Conservation (phyloP, 1,284 basidiomycete species). For the Baeospora myosura region DNA sequence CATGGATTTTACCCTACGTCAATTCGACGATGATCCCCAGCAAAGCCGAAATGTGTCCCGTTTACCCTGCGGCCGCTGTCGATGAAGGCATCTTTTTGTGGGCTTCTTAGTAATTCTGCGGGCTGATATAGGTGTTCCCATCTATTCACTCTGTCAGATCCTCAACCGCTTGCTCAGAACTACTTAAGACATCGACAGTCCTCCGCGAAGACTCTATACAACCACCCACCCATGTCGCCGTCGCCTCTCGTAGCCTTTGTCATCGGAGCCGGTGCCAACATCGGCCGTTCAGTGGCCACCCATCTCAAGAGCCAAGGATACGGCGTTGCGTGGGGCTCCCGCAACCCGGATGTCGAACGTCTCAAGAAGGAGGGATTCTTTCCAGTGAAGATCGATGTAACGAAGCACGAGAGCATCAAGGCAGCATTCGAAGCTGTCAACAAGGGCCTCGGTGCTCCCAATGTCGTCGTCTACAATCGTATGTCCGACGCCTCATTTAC, state of each 20-base stretch:
- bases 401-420: slow-evolving; percentile 15
- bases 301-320: slow-evolving; percentile 10
- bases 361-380: slow-evolving; percentile 14
- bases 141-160: no score
- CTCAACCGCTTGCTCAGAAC: no score
- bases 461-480: slow-evolving; percentile 25
- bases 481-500: background rate
- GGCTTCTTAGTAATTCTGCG: no score
- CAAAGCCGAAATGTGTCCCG: no score
- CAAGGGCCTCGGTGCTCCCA: slow-evolving; percentile 20
- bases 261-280: slow-evolving; percentile 7
- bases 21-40: no score
- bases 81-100: no score
- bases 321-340: slow-evolving; percentile 10
- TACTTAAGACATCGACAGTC: no score
- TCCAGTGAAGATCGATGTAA: slow-evolving; percentile 18
- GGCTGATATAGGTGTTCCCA: no score
- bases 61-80: no score
- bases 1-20: no score
- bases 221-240: no score
- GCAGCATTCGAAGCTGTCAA: slow-evolving; percentile 19
- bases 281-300: slow-evolving; percentile 8
- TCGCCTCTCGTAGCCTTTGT: slow-evolving; percentile 9
- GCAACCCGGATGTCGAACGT: slow-evolving; percentile 7
- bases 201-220: no score